Conservation (phyloP, 176 grass and related monocot species). For the Thinopyrum elongatum region DNA sequence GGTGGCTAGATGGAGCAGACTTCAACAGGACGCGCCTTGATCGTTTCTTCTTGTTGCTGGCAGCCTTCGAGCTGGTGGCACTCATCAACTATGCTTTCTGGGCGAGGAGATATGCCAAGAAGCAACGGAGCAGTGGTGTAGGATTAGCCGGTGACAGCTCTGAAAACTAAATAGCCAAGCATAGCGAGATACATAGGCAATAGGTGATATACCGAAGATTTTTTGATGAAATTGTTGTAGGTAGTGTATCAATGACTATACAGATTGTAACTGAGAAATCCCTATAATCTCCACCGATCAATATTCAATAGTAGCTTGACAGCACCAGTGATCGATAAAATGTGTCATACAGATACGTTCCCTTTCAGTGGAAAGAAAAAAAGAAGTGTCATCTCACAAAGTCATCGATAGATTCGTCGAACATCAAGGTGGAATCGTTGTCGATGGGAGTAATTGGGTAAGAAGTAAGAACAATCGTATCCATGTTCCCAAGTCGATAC, state of each 20-base stretch:
- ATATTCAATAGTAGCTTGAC: neutral
- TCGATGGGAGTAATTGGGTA: neutral
- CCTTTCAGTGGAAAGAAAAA: neutral
- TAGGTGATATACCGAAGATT: neutral
- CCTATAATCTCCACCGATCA: neutral
- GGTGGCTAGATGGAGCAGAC: slow-evolving; percentile 45
- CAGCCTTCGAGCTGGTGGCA: slow-evolving; percentile 32
- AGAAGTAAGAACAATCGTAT: neutral
- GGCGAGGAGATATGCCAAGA: slow-evolving; percentile 39
- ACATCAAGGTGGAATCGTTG: neutral
- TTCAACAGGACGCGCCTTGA: slow-evolving; percentile 43
- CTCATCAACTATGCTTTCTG: slow-evolving; percentile 45
- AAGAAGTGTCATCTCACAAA: neutral
- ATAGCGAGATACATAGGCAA: neutral
- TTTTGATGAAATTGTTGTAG: neutral
- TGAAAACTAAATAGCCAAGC: neutral
- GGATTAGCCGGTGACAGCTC: neutral
- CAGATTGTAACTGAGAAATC: neutral
- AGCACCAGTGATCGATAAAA: neutral
- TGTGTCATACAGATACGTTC: neutral
- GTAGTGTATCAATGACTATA: neutral
- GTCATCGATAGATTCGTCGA: neutral
- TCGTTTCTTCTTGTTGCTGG: slow-evolving; percentile 39
- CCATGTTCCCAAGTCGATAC: neutral
- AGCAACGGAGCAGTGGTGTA: neutral